These are phyloP conservation scores for Grigorovia yakushimaensis DNA, from an alignment of 805 yeast genomes.

Conservation along the genomic window DNA sequence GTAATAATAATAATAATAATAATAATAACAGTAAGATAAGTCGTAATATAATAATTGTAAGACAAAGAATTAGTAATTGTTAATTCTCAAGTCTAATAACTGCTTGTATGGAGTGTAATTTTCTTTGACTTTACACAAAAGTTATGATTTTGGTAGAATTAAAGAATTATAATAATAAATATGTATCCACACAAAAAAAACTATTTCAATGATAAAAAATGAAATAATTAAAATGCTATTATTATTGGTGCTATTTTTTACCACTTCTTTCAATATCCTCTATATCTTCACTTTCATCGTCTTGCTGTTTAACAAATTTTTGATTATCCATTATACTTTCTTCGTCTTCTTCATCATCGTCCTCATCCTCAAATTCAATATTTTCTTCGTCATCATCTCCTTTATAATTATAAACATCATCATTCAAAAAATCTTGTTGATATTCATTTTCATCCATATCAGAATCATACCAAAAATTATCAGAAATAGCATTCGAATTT, in stretches of 20 bases:
- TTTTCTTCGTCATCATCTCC: constrained; percentile 37
- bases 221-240: too few relatives aligned
- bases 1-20: background rate
- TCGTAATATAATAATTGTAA: too few relatives aligned
- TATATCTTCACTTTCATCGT: constrained; percentile 27
- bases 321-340: constrained; percentile 30
- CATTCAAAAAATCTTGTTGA: constrained; percentile 35
- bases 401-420: constrained; percentile 39
- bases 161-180: background rate
- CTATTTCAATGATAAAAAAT: too few relatives aligned
- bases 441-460: constrained; percentile 62
- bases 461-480: constrained; percentile 72
- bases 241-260: constrained; percentile 8
- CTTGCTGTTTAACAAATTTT: constrained; percentile 23
- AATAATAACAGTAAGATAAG: background rate
- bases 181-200: background rate
- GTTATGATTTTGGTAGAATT: background rate
- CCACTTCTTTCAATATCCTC: constrained; percentile 23
- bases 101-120: too few relatives aligned
- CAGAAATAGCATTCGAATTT: constrained; percentile 30
- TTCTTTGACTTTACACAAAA: background rate
- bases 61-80: too few relatives aligned
- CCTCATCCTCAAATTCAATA: constrained; percentile 27
- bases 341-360: constrained; percentile 21
- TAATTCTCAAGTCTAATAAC: too few relatives aligned